Evolutionary conservation across 306 rosid genomes (phyloP).

Genomic region (Corylus americana): DNA sequence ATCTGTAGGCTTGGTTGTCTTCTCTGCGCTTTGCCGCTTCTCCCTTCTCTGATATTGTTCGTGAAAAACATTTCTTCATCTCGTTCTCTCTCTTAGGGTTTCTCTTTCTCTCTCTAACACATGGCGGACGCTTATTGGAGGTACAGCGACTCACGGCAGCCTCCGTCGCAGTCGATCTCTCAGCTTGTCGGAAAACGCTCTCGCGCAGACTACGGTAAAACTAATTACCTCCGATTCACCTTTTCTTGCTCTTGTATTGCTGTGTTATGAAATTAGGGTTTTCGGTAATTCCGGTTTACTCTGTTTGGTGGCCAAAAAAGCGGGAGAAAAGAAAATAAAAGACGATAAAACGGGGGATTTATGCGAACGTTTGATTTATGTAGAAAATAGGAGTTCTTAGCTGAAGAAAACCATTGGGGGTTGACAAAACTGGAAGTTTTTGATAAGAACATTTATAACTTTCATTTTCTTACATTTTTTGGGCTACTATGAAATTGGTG

Average conservation of each 20-base stretch:
- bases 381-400: background rate
- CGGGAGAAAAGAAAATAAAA: background rate
- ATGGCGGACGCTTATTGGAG: conserved; percentile 96
- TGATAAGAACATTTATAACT: background rate
- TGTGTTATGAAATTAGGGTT: conserved; percentile 31
- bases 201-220: conserved; percentile 80
- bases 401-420: conserved; percentile 3
- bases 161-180: conserved; percentile 49
- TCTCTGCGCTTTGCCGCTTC: background rate
- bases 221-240: background rate
- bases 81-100: background rate
- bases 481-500: background rate
- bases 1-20: no score
- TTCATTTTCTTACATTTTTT: background rate
- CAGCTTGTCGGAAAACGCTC: conserved; percentile 73
- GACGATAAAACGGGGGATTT: background rate
- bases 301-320: conserved; percentile 4
- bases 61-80: background rate
- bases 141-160: conserved; percentile 74
- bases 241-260: background rate
- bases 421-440: background rate
- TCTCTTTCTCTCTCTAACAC: background rate
- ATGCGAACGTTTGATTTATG: background rate
- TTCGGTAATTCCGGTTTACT: background rate
- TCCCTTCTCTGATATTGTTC: background rate